A percentile compares a stretch with the other conserved stretches of the same genome.
Evolutionary conservation across 2,329 filamentous ascomycete species (phyloP).

Genomic region (Rugonectria rugulosa): DNA sequence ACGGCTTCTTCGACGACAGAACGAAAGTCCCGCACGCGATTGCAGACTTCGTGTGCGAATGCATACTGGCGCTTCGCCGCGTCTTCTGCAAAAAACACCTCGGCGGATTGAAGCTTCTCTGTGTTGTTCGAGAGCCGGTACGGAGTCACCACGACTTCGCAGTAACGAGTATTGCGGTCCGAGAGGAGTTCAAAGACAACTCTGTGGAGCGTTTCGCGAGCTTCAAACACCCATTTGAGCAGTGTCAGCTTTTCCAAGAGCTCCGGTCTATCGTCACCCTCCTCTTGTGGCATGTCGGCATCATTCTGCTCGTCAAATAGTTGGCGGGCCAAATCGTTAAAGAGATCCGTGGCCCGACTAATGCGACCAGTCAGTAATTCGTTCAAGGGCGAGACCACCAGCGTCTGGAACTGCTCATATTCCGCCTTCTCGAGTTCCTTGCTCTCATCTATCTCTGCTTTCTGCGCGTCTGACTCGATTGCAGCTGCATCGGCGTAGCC

Average conservation of each 20-base stretch:
- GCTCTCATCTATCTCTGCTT: slow-evolving; percentile 72
- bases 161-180: slow-evolving; percentile 86
- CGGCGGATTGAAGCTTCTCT: slow-evolving; percentile 81
- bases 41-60: slow-evolving; percentile 75
- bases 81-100: slow-evolving; percentile 84
- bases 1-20: slow-evolving; percentile 85
- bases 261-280: slow-evolving; percentile 94
- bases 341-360: slow-evolving; percentile 75
- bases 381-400: slow-evolving; percentile 85
- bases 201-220: slow-evolving; percentile 85
- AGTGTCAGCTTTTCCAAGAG: slow-evolving; percentile 92
- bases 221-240: slow-evolving; percentile 96
- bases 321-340: slow-evolving; percentile 75
- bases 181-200: slow-evolving; percentile 85
- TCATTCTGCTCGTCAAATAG: slow-evolving; percentile 70
- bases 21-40: slow-evolving; percentile 79
- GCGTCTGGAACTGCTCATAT: slow-evolving; percentile 84
- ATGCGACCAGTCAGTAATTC: slow-evolving; percentile 81
- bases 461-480: slow-evolving; percentile 78
- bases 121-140: slow-evolving; percentile 78
- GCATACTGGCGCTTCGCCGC: slow-evolving; percentile 73
- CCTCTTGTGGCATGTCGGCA: slow-evolving; percentile 88
- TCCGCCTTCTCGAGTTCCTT: slow-evolving; percentile 79
- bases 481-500: slow-evolving; percentile 83
- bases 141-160: slow-evolving; percentile 81